Base-by-base conservation (phyloP, 352 stramenopile genomes). In the Phytophthora cryptogea region DNA sequence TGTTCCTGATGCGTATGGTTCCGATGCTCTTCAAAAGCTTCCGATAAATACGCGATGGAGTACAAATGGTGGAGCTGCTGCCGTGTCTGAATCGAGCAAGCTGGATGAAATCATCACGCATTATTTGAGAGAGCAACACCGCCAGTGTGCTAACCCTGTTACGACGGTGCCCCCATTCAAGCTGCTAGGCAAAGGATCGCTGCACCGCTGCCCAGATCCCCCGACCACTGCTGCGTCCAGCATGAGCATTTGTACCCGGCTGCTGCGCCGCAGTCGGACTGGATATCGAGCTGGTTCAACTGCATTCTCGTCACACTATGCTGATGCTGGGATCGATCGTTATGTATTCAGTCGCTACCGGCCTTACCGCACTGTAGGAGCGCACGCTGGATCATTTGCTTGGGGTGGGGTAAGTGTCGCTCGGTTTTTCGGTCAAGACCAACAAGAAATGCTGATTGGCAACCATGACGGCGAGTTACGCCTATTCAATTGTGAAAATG, bases 141-240 rank as follows among this genome's bases (percentile, higher is more conserved):
- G 89, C 5, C 88, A 94, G 50, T 97, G 89, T 47, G 55, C 83
- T 0, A 93, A 95, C 36, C 89, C 89, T 27, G 82, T 97, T 11
- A 89, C 87, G 13, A 93, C 89, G 1, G 81, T 96, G 1, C 89
- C 89, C 0, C 86, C 87, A 14, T 94, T 97, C 65, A 89, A 91
- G 35, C 52, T 97, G 14, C 49, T 91, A 6, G 80, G 76, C 4
- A 68, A 73, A 32, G 64, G 74, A 17, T 68, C 78, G 1, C 55
- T 75, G 6, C 89, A 97, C 62, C 77, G 72, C 3, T 97, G 89
- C 33, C 88, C 89, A 1, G 86, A 92, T 68, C 78, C 71, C n/a
- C 70, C 69, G 11, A 61, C 63, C 4, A 59, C 76, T 0, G 62
- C 70, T 8, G 72, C 74, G 28, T 80, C 66, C 8, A 86, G 79